phyloP scores from a whole-genome alignment of 768 basidiomycete genomes.

The Pleurotus ostreatus region DNA sequence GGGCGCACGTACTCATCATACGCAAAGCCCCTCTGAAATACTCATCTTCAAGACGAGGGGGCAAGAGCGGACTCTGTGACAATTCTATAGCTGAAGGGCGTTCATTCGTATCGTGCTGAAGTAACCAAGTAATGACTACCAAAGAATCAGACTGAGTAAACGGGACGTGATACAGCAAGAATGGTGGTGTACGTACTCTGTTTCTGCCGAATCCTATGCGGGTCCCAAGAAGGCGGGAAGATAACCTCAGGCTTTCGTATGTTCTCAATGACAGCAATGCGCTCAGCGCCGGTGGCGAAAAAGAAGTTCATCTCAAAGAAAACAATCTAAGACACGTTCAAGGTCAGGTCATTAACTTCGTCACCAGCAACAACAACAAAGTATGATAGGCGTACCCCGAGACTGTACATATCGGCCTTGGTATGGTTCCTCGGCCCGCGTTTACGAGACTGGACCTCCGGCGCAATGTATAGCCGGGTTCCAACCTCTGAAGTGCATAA shows the following conservation, averaged over 20 bases:
- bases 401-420: conserved; percentile 93
- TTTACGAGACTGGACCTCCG: conserved; percentile 72
- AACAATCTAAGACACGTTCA: conserved; percentile 57
- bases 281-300: conserved; percentile 80
- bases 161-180: background rate
- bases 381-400: conserved; percentile 57
- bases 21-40: conserved; percentile 77
- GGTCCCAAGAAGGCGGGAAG: conserved; percentile 78
- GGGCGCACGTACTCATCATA: conserved; percentile 60
- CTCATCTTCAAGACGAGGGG: conserved; percentile 76
- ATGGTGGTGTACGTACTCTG: conserved; percentile 48
- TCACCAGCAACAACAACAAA: background rate
- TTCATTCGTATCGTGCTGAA: conserved; percentile 75
- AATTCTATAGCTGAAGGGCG: conserved; percentile 83
- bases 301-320: conserved; percentile 96
- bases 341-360: background rate
- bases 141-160: background rate
- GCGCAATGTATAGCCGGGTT: conserved; percentile 89
- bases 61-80: conserved; percentile 73
- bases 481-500: conserved; percentile 65
- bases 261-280: conserved; percentile 78
- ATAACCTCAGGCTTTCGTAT: conserved; percentile 67
- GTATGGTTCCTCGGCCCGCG: conserved; percentile 70
- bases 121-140: conserved; percentile 72
- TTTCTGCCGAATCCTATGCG: conserved; percentile 53